Conservation (phyloP, 352 stramenopile species). For the Pythium graminicola region DNA sequence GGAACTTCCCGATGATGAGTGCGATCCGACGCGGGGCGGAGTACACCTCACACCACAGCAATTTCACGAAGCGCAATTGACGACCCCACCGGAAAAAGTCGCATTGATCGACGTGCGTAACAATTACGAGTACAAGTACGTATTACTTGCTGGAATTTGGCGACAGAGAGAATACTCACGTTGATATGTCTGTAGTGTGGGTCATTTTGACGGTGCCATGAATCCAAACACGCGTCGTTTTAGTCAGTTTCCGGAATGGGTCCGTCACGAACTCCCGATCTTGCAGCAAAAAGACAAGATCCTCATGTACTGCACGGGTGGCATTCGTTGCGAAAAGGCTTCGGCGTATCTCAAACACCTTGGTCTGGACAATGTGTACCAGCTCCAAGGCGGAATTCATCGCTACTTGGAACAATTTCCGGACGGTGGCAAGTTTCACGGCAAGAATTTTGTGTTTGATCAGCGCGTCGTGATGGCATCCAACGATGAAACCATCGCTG, state of each 20-base stretch:
- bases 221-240: constrained; percentile 81
- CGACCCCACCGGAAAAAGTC: constrained; percentile 20
- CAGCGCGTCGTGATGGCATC: constrained; percentile 66
- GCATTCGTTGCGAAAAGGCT: constrained; percentile 81
- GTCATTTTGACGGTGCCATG: constrained; percentile 63
- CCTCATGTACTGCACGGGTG: constrained; percentile 85
- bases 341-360: constrained; percentile 70
- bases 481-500: constrained; percentile 44
- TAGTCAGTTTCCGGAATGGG: constrained; percentile 69
- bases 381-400: constrained; percentile 77
- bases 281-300: constrained; percentile 67
- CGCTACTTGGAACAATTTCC: constrained; percentile 78
- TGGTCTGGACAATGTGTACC: constrained; percentile 62
- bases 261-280: constrained; percentile 40
- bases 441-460: constrained; percentile 87
- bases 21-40: constrained; percentile 39
- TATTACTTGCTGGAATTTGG: neutral
- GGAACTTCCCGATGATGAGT: constrained; percentile 47
- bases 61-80: constrained; percentile 47
- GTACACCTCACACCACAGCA: constrained; percentile 52
- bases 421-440: constrained; percentile 62
- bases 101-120: constrained; percentile 73
- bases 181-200: constrained; percentile 32
- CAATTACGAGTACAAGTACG: constrained; percentile 73
- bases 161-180: neutral